A percentile compares a stretch with the other conserved stretches of the same genome.
Conservation (phyloP, 352 stramenopile species). For the Pythium sukuiense region DNA sequence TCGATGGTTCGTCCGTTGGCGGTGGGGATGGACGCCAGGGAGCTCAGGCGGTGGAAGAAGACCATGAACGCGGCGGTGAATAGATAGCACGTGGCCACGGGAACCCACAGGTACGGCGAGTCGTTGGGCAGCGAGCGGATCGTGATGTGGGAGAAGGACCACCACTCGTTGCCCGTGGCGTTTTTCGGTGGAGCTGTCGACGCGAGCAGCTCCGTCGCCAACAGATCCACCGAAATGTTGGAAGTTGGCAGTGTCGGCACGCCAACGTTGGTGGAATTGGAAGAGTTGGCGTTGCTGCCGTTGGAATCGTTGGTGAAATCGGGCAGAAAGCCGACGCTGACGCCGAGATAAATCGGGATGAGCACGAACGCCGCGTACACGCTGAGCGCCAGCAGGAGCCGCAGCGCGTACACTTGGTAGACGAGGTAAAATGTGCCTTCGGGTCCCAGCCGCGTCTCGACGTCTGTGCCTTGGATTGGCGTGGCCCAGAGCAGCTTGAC, state of each 20-base stretch:
- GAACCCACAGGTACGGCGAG: slow-evolving; percentile 77
- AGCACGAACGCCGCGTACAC: slow-evolving; percentile 66
- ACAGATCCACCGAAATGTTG: slow-evolving; percentile 8
- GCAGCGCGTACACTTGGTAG: slow-evolving; percentile 77
- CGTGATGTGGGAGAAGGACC: slow-evolving; percentile 77
- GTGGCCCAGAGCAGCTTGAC: slow-evolving; percentile 67
- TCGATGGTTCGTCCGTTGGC: slow-evolving; percentile 12
- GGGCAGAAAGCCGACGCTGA: slow-evolving; percentile 39
- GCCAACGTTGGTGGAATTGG: slow-evolving; percentile 6
- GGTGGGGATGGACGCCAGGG: slow-evolving; percentile 59
- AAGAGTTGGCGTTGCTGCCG: background rate
- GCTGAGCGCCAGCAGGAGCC: slow-evolving; percentile 60
- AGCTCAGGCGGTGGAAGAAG: slow-evolving; percentile 68
- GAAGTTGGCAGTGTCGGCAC: background rate
- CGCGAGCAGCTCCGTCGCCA: background rate
- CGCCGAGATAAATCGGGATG: slow-evolving; percentile 68
- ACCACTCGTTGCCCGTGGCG: slow-evolving; percentile 46
- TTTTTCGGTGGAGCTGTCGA: background rate
- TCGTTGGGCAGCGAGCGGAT: slow-evolving; percentile 78
- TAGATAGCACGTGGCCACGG: slow-evolving; percentile 72
- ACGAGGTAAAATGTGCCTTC: slow-evolving; percentile 86
- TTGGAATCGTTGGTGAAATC: background rate
- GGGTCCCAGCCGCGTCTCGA: slow-evolving; percentile 64
- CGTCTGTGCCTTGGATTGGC: slow-evolving; percentile 62
- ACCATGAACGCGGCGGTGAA: slow-evolving; percentile 75